Conservation (phyloP, 106 monocot genomes). For the Allium cepa region DNA sequence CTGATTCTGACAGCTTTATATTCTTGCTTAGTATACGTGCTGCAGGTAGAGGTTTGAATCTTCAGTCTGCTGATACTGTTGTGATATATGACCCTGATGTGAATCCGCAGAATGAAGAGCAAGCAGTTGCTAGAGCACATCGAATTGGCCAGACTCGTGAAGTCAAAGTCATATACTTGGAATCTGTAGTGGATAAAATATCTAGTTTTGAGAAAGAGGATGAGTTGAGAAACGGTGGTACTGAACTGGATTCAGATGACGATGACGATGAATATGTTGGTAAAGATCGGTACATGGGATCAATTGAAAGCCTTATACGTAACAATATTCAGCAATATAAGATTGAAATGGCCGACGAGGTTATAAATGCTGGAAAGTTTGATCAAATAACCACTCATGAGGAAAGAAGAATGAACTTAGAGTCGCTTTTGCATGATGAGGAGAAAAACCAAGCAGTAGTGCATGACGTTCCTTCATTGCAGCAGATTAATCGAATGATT, state of each 20-base stretch:
- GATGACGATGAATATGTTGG: constrained; percentile 51
- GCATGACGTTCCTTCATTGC: constrained; percentile 91
- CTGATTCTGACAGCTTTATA: constrained; percentile 78
- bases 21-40: constrained; percentile 98
- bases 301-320: constrained; percentile 94
- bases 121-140: constrained; percentile 97
- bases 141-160: constrained; percentile 92
- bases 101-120: constrained; percentile 98
- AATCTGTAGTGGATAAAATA: constrained; percentile 93
- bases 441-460: constrained; percentile 86
- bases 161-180: constrained; percentile 97
- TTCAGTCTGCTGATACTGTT: constrained; percentile 96
- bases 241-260: constrained; percentile 65
- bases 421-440: constrained; percentile 92
- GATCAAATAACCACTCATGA: constrained; percentile 99
- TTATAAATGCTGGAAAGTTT: constrained; percentile 98
- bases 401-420: constrained; percentile 87
- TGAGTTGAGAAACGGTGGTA: constrained; percentile 71
- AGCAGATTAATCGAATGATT: constrained; percentile 95
- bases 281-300: constrained; percentile 88
- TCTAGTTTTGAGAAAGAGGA: constrained; percentile 94
- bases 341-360: constrained; percentile 99
- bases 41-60: constrained; percentile 96
- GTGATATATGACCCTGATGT: constrained; percentile 98
- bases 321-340: constrained; percentile 97